Base-by-base conservation (phyloP, 2,329 filamentous ascomycete genomes). In the Colletotrichum cuscutae region DNA sequence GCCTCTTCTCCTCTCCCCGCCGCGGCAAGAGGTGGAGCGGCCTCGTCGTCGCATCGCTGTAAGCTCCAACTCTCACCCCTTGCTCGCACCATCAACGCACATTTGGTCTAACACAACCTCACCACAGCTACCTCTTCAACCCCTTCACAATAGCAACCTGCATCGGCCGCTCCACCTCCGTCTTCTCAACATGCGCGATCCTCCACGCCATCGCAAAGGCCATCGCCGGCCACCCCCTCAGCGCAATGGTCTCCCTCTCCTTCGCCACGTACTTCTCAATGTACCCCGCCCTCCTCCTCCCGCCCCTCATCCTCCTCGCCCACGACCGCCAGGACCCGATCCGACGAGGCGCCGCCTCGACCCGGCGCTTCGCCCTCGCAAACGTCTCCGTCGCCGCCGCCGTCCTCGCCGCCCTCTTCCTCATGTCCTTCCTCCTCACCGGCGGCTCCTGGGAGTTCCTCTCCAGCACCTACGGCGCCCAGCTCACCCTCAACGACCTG, bases 121-220 rank as follows among this genome's bases (percentile, higher is more conserved):
- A 15, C 5, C 26, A 13, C 66, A 97, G 94, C 76, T 98, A 94
- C 80, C 89, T 99, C 3, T 96, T 98, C 84, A 98, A 97, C 81
- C 97, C 97, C 0, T 97, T 98, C 80, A 97, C 95, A 1, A 90
- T 99, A 73, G 91, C 95, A 57, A 95, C 95, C 22, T 98, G 96
- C 81, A 89, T 99, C 72, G 96, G 94, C 30, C 93, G 96, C 53
- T 94, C 97, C 1, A 98, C 96, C 0, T 94, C 91, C 74, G 91
- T 96, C 71, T 96, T 99, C 80, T 95, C 95, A 1, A 97, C 94
- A 69, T 93, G 94, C 80, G 95, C 95, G 77, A 94, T 98, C 76
- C 90, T 98, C 35, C 91, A 94, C 75, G 94, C 96, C 74, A 89
- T 98, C 66, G 89, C 94, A 19, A 94, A 93, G 81, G 96, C 96